Conservation (phyloP, 1,284 basidiomycete species). For the Neotropicomus parvogracilis region DNA sequence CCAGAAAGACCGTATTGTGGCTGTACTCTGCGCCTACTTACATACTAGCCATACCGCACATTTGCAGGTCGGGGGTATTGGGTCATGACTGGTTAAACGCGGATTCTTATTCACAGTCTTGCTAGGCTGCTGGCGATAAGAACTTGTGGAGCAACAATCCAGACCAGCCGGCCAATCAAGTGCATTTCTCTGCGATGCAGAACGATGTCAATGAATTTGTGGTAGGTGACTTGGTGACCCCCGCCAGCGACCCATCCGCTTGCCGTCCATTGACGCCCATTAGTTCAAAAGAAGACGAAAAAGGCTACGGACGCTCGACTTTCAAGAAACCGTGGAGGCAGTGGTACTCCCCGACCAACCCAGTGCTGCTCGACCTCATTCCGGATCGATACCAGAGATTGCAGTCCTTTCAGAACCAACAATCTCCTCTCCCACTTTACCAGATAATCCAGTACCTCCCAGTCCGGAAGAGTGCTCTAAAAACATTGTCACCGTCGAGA, state of each 20-base stretch:
- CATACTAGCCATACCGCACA: no score
- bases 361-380: not conserved
- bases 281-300: conserved; percentile 33
- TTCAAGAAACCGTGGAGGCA: conserved; percentile 2
- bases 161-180: not conserved
- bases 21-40: not conserved
- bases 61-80: no score
- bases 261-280: not conserved
- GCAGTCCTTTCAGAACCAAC: conserved; percentile 12
- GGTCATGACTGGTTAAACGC: no score
- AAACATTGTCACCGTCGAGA: conserved; percentile 27
- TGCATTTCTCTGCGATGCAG: conserved; percentile 4
- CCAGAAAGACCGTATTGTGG: no score
- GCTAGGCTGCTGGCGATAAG: not conserved
- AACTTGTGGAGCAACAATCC: not conserved
- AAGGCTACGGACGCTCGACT: conserved; percentile 11
- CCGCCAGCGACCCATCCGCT: not conserved
- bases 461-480: not conserved
- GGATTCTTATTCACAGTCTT: not conserved
- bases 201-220: conserved; percentile 24
- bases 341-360: not conserved
- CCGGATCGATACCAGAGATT: conserved; percentile 17
- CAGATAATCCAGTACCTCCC: not conserved
- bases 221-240: conserved; percentile 18
- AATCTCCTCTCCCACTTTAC: conserved; percentile 1